Base-by-base conservation (phyloP, 2,329 filamentous ascomycete species). In the Ceratocystis diversiconidia region DNA sequence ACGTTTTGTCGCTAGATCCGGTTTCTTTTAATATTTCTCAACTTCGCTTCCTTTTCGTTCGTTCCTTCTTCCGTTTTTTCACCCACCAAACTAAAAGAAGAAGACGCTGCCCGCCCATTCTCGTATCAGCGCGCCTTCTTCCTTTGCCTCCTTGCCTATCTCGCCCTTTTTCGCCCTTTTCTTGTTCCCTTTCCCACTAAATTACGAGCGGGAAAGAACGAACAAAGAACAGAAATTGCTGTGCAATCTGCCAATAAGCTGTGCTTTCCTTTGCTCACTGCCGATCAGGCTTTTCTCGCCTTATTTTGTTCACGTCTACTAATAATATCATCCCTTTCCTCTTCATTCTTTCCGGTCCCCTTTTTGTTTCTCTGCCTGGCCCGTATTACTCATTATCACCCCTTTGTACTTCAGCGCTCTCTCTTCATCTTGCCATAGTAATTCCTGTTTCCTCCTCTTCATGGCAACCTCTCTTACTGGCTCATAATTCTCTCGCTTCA, bases 1-100 rank as follows among this genome's bases (percentile, higher is more conserved):
- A 68, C 60, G 65, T 66, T 68, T 52, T 61, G 65, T 65, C 66
- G 44, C 63, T 55, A 10, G 19, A 28, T 28, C 6, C 10, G 50
- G 19, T 15, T 48, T 1, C 5, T 17, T 48, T 19, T 17, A 48
- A 19, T 48, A 48, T 48, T 48, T 52, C 65, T 46, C n/a, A 60
- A 65, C 68, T 41, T 62, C 43, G 36, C 41, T 43, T 61, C 43
- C 62, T 62, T 50, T 52, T 48, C 28, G 46, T 50, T 50, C 19
- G 8, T 50, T 50, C 46, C 44, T 48, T 48, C 10, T 36, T 10
- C 8, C 2, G 2, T 10, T 32, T 32, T 8, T 32, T 32, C 32
- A 32, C 7, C 32, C 32, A 32, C 32, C 32, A 32, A 32, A 32
- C 32, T 10, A 32, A 32, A 32, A 32, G 6, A 32, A 36, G 32